A percentile compares a stretch with the other conserved stretches of the same genome.
Evolutionary conservation across 768 basidiomycete species (phyloP).

Genomic region (Lentinus tigrinus): DNA sequence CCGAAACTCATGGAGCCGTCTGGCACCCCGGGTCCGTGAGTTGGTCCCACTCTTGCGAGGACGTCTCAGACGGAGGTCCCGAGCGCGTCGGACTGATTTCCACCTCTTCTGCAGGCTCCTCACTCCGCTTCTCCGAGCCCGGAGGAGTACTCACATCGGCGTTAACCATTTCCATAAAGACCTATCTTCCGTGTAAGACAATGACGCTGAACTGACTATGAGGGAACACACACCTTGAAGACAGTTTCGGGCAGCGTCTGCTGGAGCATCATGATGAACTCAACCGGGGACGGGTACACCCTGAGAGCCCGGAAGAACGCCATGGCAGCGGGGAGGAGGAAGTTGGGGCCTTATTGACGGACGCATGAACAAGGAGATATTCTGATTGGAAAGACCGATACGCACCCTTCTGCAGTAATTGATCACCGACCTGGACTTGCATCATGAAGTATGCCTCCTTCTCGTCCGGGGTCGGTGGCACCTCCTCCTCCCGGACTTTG

Average conservation of each 20-base stretch:
- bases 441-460: constrained; percentile 91
- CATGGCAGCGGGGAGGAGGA: constrained; percentile 78
- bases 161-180: constrained; percentile 82
- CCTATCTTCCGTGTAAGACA: constrained; percentile 32
- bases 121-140: constrained; percentile 32
- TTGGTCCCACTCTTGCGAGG: constrained; percentile 90
- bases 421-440: constrained; percentile 86
- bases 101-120: constrained; percentile 44
- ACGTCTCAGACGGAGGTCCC: constrained; percentile 81
- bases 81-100: constrained; percentile 58
- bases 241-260: constrained; percentile 81
- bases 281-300: constrained; percentile 92
- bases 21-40: constrained; percentile 73
- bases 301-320: constrained; percentile 91
- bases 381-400: too few relatives aligned
- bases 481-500: constrained; percentile 64
- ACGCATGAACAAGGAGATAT: neutral
- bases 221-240: constrained; percentile 63
- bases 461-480: constrained; percentile 67
- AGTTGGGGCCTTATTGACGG: constrained; percentile 61
- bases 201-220: constrained; percentile 1
- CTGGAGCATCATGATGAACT: constrained; percentile 93
- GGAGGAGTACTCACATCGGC: constrained; percentile 80
- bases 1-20: constrained; percentile 37
- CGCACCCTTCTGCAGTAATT: constrained; percentile 72